These are phyloP conservation scores for Niebla homalea DNA, from an alignment of 495 filamentous ascomycete species.

Conservation along the genomic window DNA sequence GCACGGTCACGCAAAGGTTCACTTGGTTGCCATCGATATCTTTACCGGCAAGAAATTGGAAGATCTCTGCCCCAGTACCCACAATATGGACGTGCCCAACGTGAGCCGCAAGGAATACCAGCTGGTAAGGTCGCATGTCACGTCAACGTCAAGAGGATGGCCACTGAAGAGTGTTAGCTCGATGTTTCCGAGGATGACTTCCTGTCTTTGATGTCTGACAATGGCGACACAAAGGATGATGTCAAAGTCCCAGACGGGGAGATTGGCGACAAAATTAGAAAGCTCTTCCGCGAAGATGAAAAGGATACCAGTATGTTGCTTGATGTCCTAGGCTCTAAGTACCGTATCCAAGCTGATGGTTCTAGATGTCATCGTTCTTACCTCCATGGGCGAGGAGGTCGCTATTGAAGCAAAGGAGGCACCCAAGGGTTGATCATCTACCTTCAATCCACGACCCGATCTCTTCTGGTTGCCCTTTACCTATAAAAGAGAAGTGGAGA, in stretches of 20 bases:
- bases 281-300: constrained; percentile 59
- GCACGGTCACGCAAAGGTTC: constrained; percentile 99
- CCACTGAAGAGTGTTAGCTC: constrained; percentile 37
- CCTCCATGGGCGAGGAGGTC: constrained; percentile 89
- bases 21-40: constrained; percentile 93
- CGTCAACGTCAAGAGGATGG: not conserved
- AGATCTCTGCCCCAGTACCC: constrained; percentile 98
- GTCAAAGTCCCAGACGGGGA: constrained; percentile 89
- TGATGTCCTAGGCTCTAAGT: not conserved
- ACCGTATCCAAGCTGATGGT: constrained; percentile 3
- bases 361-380: constrained; percentile 76
- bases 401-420: constrained; percentile 92
- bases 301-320: constrained; percentile 69
- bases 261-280: constrained; percentile 63
- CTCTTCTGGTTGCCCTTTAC: not conserved
- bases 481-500: not conserved
- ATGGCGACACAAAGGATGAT: constrained; percentile 79
- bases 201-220: constrained; percentile 74
- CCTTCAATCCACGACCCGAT: not conserved
- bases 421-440: constrained; percentile 23
- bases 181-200: constrained; percentile 82
- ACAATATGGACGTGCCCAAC: constrained; percentile 99
- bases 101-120: constrained; percentile 83
- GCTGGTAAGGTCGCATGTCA: constrained; percentile 54
- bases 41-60: constrained; percentile 99